phyloP scores from a whole-genome alignment of 192 early-diverging fungal species.

The Coemansia asiatica region DNA sequence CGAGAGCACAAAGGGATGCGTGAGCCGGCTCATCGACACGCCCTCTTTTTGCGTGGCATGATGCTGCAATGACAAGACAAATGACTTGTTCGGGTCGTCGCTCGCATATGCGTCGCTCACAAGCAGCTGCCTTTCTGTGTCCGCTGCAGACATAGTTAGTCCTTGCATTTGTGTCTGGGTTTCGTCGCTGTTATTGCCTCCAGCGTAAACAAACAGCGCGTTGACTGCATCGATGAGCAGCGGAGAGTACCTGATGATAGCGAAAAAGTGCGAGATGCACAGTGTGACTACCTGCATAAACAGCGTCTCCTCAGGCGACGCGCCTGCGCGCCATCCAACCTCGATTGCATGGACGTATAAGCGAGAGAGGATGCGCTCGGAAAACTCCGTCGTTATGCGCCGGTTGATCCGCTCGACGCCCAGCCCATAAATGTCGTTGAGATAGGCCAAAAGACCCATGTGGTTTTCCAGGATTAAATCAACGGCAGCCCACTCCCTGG shows the following conservation, averaged over 20 bases:
- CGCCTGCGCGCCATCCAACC: constrained; percentile 28
- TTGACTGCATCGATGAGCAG: constrained; percentile 36
- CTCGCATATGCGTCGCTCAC: constrained; percentile 1
- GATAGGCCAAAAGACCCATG: constrained; percentile 63
- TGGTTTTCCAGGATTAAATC: constrained; percentile 63
- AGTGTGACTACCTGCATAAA: constrained; percentile 53
- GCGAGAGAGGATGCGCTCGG: constrained; percentile 36
- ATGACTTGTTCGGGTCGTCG: background rate
- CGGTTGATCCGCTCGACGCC: constrained; percentile 59
- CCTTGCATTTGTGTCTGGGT: too few species aligned
- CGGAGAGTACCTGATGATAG: constrained; percentile 46
- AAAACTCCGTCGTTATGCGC: constrained; percentile 30
- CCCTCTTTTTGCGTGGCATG: background rate
- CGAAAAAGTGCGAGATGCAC: constrained; percentile 49
- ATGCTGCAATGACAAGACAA: background rate
- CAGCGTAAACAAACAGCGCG: constrained; percentile 30
- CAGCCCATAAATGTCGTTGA: constrained; percentile 63
- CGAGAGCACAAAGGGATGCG: constrained; percentile 40
- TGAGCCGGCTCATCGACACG: background rate
- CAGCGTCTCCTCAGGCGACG: constrained; percentile 35
- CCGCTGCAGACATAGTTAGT: too few species aligned
- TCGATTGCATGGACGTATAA: constrained; percentile 38
- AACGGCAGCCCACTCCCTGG: constrained; percentile 42
- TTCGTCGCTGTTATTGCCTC: too few species aligned
- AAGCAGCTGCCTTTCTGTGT: too few species aligned